Conservation (phyloP, 495 filamentous ascomycete species). For the Platismatia glauca region DNA sequence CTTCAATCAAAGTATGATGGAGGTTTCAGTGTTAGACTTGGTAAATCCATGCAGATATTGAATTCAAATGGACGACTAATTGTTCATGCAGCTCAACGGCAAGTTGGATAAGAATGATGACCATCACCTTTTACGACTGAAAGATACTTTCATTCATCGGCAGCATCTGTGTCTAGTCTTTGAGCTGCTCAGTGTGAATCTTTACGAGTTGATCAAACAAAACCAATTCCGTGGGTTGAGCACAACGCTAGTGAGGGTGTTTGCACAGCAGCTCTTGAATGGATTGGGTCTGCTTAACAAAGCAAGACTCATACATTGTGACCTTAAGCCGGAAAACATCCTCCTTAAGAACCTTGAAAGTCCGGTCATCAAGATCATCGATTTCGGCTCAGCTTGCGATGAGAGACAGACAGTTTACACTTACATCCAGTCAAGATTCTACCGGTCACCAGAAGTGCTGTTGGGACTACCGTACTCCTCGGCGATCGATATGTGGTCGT, state of each 20-base stretch:
- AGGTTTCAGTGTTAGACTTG: constrained; percentile 93
- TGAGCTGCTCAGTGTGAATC: constrained; percentile 91
- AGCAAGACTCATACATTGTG: constrained; percentile 94
- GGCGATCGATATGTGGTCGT: constrained; percentile 99
- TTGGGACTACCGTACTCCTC: constrained; percentile 93
- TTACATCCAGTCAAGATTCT: constrained; percentile 98
- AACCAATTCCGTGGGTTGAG: constrained; percentile 98
- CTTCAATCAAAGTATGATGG: constrained; percentile 99
- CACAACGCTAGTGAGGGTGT: constrained; percentile 94
- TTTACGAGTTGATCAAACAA: constrained; percentile 99
- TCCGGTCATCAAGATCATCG: constrained; percentile 99
- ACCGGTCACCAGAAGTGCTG: constrained; percentile 92
- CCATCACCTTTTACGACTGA: constrained; percentile 89
- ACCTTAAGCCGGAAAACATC: constrained; percentile 98
- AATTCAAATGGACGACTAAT: neutral
- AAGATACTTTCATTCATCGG: constrained; percentile 96
- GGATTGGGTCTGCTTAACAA: constrained; percentile 91
- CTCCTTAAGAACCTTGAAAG: constrained; percentile 97
- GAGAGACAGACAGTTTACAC: constrained; percentile 99
- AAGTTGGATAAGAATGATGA: constrained; percentile 99
- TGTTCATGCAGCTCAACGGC: constrained; percentile 58
- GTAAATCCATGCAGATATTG: neutral
- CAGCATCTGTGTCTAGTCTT: constrained; percentile 98
- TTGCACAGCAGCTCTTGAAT: constrained; percentile 93
- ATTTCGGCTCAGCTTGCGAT: constrained; percentile 98